Evolutionary conservation across 495 filamentous ascomycete genomes (phyloP), one percentile per base, ranked within the genome.

Genomic region (Thozetella sp.): DNA sequence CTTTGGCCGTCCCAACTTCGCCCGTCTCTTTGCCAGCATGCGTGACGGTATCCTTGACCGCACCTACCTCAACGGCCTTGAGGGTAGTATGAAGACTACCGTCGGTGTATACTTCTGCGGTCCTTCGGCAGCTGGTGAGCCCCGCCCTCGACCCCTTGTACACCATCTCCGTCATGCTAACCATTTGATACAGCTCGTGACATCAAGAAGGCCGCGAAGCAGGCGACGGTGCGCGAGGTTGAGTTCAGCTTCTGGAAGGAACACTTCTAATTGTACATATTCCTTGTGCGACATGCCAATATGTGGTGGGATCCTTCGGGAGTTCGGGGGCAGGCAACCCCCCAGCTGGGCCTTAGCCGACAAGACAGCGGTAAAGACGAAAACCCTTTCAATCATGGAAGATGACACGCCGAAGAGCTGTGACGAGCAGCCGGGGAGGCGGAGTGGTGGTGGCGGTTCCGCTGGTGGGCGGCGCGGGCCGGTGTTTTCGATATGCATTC

Each of bases 161-260:
- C 34, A 9, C 27, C 10, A 19, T 1, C 27, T 25, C 3, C 22
- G 45, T 50, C 26, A 37, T 43, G 56, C 76, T 79, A 62, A 79
- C 67, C n/a, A 48, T 24, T 12, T 61, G 53, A n/a, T n/a, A 86
- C 85, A 67, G 94, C 94, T 1, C 82, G 92, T 63, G 86, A 93
- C 69, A 97, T 99, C 66, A 87, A 87, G 69, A 87, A 87, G 68
- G 93, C 95, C 15, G 88, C 91, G 53, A 88, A 86, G 65, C 66
- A 73, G 48, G 87, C 88, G 6, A 90, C 86, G 20, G 87, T 81
- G 6, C 83, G 80, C 60, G 91, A 96, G 62, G 90, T 99, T 56
- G 85, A 84, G 57, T 99, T 98, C 79, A 92, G 91, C 71, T 99
- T 99, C 81, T 99, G 95, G 95, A 99, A 98, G 78, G 95, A 99